A percentile compares a stretch with the other conserved stretches of the same genome.
Conservation (phyloP, 305 asterid species). For the Rubia occidens region DNA sequence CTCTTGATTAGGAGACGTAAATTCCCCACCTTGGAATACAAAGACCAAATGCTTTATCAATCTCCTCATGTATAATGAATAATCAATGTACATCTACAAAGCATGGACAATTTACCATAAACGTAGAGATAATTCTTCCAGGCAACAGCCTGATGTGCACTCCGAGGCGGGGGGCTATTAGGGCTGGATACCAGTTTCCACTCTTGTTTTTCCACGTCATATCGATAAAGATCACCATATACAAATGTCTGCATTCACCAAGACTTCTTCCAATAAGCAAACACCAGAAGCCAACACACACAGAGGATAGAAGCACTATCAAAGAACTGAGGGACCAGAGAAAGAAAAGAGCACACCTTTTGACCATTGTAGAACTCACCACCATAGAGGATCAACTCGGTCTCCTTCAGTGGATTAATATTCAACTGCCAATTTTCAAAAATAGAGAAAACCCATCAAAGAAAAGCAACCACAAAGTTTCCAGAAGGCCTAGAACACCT, state of each 20-base stretch:
- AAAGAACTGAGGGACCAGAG: not conserved
- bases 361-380: slow-evolving; percentile 97
- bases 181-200: slow-evolving; percentile 95
- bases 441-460: slow-evolving; percentile 1
- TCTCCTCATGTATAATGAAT: not conserved
- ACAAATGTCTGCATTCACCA: slow-evolving; percentile 70
- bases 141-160: slow-evolving; percentile 94
- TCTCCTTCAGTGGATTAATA: slow-evolving; percentile 80
- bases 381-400: slow-evolving; percentile 75
- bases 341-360: slow-evolving; percentile 37
- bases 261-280: slow-evolving; percentile 14
- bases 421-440: slow-evolving; percentile 42
- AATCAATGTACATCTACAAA: not conserved
- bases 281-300: not conserved
- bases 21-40: slow-evolving; percentile 75
- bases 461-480: not conserved
- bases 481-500: not conserved
- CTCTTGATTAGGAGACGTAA: slow-evolving; percentile 98
- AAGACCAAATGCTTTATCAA: slow-evolving; percentile 5
- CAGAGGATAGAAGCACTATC: not conserved
- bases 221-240: slow-evolving; percentile 86
- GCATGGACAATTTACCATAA: slow-evolving; percentile 40
- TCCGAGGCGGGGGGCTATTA: slow-evolving; percentile 91
- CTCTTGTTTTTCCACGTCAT: slow-evolving; percentile 81
- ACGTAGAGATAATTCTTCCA: slow-evolving; percentile 92